Percentiles rank a stretch among this genome's conserved stretches.
phyloP scores from a whole-genome alignment of 179 eudicot genomes.

The Spergularia azorica region DNA sequence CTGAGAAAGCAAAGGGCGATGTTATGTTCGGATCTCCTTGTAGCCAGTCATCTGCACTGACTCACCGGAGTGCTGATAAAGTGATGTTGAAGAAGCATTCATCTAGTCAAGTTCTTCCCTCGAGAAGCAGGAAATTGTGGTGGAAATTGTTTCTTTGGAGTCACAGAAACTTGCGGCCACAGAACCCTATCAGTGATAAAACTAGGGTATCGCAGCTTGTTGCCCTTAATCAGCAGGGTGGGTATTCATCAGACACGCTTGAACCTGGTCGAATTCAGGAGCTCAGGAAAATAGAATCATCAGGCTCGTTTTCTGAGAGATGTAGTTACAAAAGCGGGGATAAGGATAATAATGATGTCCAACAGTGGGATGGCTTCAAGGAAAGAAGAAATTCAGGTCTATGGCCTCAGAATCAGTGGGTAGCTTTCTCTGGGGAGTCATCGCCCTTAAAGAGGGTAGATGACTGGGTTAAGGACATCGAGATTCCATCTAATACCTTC shows the following conservation, averaged over 20 bases:
- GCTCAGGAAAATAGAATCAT: slow-evolving; percentile 38
- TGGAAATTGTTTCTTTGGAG: slow-evolving; percentile 96
- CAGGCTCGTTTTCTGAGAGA: slow-evolving; percentile 39
- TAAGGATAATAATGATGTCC: slow-evolving; percentile 22
- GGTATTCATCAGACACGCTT: slow-evolving; percentile 73
- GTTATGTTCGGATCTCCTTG: slow-evolving; percentile 36
- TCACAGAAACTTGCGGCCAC: slow-evolving; percentile 69
- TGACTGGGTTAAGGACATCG: slow-evolving; percentile 78
- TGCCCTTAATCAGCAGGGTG: slow-evolving; percentile 67
- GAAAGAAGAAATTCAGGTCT: slow-evolving; percentile 50
- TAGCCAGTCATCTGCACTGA: slow-evolving; percentile 56
- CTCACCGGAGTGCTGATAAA: slow-evolving; percentile 72
- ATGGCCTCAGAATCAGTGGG: slow-evolving; percentile 94
- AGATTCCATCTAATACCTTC: slow-evolving; percentile 34
- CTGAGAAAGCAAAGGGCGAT: slow-evolving; percentile 34
- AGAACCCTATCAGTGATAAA: slow-evolving; percentile 30
- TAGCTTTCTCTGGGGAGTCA: slow-evolving; percentile 67
- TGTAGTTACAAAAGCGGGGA: slow-evolving; percentile 29
- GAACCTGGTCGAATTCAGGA: slow-evolving; percentile 47
- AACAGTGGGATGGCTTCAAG: slow-evolving; percentile 37
- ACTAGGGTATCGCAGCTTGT: slow-evolving; percentile 27
- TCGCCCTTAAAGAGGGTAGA: slow-evolving; percentile 64
- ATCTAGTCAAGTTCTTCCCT: slow-evolving; percentile 83
- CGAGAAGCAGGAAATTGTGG: slow-evolving; percentile 77
- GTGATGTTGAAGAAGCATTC: slow-evolving; percentile 82